These are phyloP conservation scores for Massarina eburnea DNA, from an alignment of 2,329 filamentous ascomycete species.

Conservation along the genomic window DNA sequence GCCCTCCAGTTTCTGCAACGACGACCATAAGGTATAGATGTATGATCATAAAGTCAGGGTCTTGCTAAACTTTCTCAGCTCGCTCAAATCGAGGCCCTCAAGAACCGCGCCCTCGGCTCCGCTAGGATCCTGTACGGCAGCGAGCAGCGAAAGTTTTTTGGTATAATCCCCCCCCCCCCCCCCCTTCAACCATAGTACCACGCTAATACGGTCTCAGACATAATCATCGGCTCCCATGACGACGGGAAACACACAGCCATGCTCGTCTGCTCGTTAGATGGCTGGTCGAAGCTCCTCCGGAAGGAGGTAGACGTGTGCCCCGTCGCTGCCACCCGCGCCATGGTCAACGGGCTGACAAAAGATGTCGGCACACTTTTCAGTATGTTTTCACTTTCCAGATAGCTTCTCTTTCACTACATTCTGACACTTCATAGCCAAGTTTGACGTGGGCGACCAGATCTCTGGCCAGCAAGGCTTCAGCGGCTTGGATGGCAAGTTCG, in stretches of 20 bases:
- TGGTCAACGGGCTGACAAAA: slow-evolving; percentile 22
- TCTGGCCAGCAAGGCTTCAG: slow-evolving; percentile 19
- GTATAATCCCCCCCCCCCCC: not conserved
- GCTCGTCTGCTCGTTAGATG: slow-evolving; percentile 84
- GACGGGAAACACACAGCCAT: slow-evolving; percentile 78
- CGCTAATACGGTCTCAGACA: slow-evolving; percentile 19
- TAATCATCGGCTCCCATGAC: slow-evolving; percentile 16
- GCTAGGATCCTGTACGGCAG: slow-evolving; percentile 32
- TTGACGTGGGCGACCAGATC: slow-evolving; percentile 18
- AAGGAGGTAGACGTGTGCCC: slow-evolving; percentile 73
- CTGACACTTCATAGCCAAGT: slow-evolving; percentile 9
- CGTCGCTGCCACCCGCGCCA: slow-evolving; percentile 54
- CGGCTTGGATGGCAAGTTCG: slow-evolving; percentile 7
- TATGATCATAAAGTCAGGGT: not conserved
- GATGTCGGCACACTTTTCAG: slow-evolving; percentile 24
- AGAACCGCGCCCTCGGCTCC: slow-evolving; percentile 20
- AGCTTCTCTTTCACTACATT: slow-evolving; percentile 4
- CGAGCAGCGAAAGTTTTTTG: slow-evolving; percentile 26
- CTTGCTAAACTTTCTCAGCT: slow-evolving; percentile 41
- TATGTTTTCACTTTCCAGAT: slow-evolving; percentile 6
- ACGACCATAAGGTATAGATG: slow-evolving; percentile 7
- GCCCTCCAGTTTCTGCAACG: slow-evolving; percentile 2
- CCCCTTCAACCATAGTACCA: not conserved
- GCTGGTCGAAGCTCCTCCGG: slow-evolving; percentile 73
- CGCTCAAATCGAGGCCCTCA: slow-evolving; percentile 48